Conservation (phyloP, 2,329 filamentous ascomycete genomes). For the Colletotrichum agaves region DNA sequence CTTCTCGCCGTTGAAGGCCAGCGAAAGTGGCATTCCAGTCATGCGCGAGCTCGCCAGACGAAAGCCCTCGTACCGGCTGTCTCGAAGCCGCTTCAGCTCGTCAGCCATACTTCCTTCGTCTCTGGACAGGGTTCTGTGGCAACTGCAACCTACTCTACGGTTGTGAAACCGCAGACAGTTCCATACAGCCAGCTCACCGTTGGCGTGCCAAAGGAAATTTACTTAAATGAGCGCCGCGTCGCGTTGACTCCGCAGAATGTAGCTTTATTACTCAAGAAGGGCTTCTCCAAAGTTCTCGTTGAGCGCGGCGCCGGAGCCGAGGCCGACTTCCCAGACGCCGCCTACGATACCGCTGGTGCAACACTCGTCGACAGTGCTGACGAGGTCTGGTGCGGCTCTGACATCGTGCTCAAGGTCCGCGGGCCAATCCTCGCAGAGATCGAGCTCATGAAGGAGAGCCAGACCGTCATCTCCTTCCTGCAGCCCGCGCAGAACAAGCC, state of each 20-base stretch:
- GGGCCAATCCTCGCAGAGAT: constrained; percentile 78
- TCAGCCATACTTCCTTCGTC: constrained; percentile 53
- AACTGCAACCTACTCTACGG: constrained; percentile 52
- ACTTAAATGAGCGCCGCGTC: constrained; percentile 81
- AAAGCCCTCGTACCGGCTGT: constrained; percentile 43
- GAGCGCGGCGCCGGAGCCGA: constrained; percentile 82
- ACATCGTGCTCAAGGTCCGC: constrained; percentile 88
- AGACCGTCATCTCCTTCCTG: constrained; percentile 84
- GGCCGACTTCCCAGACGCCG: constrained; percentile 81
- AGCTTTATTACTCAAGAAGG: constrained; percentile 84
- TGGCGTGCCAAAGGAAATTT: constrained; percentile 84
- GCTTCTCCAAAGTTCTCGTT: constrained; percentile 79
- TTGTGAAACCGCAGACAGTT: constrained; percentile 55
- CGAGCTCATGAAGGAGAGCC: constrained; percentile 72
- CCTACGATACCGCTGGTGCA: constrained; percentile 82
- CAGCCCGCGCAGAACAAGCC: constrained; percentile 84
- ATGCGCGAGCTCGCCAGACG: constrained; percentile 45
- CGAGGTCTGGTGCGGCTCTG: constrained; percentile 77
- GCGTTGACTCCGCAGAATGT: constrained; percentile 89
- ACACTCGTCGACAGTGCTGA: constrained; percentile 75
- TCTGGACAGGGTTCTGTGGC: constrained; percentile 39
- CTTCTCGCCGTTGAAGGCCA: constrained; percentile 8
- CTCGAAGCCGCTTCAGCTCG: constrained; percentile 49
- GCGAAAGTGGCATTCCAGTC: constrained; percentile 53
- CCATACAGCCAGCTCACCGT: constrained; percentile 81